Conservation (phyloP, 2,329 filamentous ascomycete species). For the Exserohilum turcica region DNA sequence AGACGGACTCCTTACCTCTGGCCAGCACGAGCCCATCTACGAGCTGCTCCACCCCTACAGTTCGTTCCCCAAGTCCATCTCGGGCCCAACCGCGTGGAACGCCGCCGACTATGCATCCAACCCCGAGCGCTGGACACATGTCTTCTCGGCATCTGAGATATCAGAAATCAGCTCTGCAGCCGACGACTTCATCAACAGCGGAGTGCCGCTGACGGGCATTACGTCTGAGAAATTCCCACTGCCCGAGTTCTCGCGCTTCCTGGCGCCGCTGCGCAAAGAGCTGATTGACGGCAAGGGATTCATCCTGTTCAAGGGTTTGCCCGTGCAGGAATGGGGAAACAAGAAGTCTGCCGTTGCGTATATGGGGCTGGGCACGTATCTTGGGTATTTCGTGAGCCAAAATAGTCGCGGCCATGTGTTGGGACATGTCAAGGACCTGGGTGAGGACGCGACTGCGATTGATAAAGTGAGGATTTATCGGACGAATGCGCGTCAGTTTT, state of each 20-base stretch:
- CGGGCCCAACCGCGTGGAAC: constrained; percentile 74
- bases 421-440: constrained; percentile 87
- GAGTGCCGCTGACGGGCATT: constrained; percentile 73
- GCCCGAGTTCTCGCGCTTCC: constrained; percentile 59
- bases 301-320: constrained; percentile 85
- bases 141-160: constrained; percentile 69
- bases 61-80: constrained; percentile 72
- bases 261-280: constrained; percentile 64
- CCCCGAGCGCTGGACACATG: constrained; percentile 74
- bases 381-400: constrained; percentile 87
- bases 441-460: constrained; percentile 79
- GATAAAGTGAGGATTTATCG: constrained; percentile 89
- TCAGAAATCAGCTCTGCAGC: constrained; percentile 69
- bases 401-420: constrained; percentile 85
- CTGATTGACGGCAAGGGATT: constrained; percentile 87
- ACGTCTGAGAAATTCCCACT: constrained; percentile 68
- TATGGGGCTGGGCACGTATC: constrained; percentile 82
- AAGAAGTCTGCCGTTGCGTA: constrained; percentile 75
- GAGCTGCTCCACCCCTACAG: constrained; percentile 68
- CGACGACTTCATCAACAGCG: constrained; percentile 69
- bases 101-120: constrained; percentile 66
- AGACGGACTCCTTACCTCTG: constrained; percentile 70
- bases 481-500: constrained; percentile 83
- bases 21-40: constrained; percentile 73
- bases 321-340: constrained; percentile 74